Percentiles rank a stretch among this genome's conserved stretches.
phyloP scores from a whole-genome alignment of 257 asterid genomes.

The Fraxinus cuspidata region DNA sequence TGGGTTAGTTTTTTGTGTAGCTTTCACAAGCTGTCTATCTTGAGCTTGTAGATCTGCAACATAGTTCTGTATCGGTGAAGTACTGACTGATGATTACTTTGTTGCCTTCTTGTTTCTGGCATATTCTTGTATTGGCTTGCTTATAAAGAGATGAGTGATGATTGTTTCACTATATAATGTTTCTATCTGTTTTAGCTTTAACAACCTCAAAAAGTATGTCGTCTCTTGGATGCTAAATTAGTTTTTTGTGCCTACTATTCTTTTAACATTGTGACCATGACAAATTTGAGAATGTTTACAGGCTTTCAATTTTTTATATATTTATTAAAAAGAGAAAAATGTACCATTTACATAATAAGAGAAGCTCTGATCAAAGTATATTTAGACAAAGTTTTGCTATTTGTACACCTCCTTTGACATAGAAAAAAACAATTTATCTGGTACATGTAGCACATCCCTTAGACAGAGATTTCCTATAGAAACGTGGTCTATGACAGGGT shows the following conservation, averaged over 20 bases:
- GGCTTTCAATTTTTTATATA: neutral
- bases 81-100: constrained; percentile 25
- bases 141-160: constrained; percentile 24
- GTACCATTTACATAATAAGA: constrained; percentile 5
- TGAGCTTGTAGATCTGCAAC: constrained; percentile 33
- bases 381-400: too few relatives aligned
- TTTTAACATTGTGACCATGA: neutral
- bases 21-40: constrained; percentile 22
- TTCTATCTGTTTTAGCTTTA: neutral
- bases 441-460: too few relatives aligned
- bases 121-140: constrained; percentile 34
- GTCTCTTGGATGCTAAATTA: neutral
- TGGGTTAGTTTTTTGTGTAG: constrained; percentile 28
- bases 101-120: constrained; percentile 21
- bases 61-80: constrained; percentile 26
- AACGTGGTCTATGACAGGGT: too few relatives aligned
- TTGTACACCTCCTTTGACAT: too few relatives aligned
- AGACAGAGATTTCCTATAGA: too few relatives aligned
- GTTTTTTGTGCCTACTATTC: neutral
- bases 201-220: neutral
- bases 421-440: too few relatives aligned
- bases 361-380: neutral
- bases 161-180: constrained; percentile 9
- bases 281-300: neutral
- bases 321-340: neutral